Evolutionary conservation across 306 rosid species (phyloP).

Genomic region (Begonia fuchsioides): DNA sequence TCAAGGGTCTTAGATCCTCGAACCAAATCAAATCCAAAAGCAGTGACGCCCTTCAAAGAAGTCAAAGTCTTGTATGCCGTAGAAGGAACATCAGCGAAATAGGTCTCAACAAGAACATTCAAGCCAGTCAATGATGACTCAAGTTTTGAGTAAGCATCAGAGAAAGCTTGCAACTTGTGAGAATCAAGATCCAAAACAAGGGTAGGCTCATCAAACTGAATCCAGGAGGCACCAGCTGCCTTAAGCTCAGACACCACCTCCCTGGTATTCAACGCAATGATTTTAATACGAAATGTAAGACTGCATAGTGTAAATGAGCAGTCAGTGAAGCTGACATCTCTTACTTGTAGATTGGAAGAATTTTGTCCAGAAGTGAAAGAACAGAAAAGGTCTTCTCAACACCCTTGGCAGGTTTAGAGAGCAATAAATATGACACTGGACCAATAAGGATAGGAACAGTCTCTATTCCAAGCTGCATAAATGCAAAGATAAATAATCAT

Average conservation of each 20-base stretch:
- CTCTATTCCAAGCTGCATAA: slow-evolving; percentile 65
- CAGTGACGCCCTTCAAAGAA: slow-evolving; percentile 58
- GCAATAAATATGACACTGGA: slow-evolving; percentile 81
- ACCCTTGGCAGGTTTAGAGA: slow-evolving; percentile 84
- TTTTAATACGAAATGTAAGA: slow-evolving; percentile 3
- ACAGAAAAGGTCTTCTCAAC: slow-evolving; percentile 64
- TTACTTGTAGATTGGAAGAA: slow-evolving; percentile 78
- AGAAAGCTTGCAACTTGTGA: slow-evolving; percentile 58
- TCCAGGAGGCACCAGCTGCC: slow-evolving; percentile 84
- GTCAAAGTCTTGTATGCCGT: slow-evolving; percentile 70
- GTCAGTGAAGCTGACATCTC: slow-evolving; percentile 3
- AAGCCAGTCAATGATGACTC: slow-evolving; percentile 55
- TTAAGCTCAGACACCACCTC: slow-evolving; percentile 76
- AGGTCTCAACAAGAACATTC: slow-evolving; percentile 64
- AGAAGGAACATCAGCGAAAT: slow-evolving; percentile 79
- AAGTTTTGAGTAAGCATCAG: slow-evolving; percentile 52
- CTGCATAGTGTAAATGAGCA: not conserved
- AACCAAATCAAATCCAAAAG: slow-evolving; percentile 70
- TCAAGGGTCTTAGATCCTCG: slow-evolving; percentile 66
- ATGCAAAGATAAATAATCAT: not conserved
- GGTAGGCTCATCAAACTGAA: slow-evolving; percentile 87
- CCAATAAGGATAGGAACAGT: slow-evolving; percentile 76
- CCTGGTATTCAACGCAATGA: slow-evolving; percentile 23
- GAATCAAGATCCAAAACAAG: slow-evolving; percentile 77
- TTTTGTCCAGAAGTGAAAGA: slow-evolving; percentile 62